Conservation (phyloP, 768 basidiomycete species). For the Rhodosporidiobolus sp. region DNA sequence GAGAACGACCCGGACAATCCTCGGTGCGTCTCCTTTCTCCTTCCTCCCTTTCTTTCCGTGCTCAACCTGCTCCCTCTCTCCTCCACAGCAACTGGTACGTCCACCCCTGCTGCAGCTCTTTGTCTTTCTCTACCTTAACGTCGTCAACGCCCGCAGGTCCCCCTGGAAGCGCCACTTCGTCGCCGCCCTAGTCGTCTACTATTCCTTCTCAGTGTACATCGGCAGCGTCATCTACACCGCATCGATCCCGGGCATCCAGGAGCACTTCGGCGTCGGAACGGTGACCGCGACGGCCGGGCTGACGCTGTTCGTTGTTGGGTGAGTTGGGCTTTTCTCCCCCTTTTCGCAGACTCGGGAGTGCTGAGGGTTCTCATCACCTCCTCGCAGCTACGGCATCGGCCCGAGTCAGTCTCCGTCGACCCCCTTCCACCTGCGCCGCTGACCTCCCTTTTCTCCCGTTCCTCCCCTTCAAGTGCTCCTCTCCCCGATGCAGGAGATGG, state of each 20-base stretch:
- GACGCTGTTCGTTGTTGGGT: conserved; percentile 49
- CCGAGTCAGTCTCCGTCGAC: conserved; percentile 39
- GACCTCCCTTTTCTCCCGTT: too few species aligned
- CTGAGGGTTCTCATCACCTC: not conserved
- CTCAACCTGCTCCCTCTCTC: not conserved
- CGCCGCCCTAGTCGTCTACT: not conserved
- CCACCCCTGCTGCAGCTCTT: not conserved
- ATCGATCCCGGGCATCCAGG: conserved; percentile 21
- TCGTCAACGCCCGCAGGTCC: conserved; percentile 3
- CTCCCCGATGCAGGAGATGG: conserved; percentile 47
- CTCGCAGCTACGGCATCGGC: conserved; percentile 46
- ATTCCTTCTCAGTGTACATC: conserved; percentile 37
- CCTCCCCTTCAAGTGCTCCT: conserved; percentile 29
- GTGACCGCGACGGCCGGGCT: conserved; percentile 46
- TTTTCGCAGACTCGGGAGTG: too few species aligned
- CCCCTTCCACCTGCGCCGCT: not conserved
- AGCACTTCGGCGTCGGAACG: conserved; percentile 21
- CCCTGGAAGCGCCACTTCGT: conserved; percentile 3
- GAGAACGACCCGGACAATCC: conserved; percentile 25
- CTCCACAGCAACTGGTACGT: too few species aligned
- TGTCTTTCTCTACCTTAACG: not conserved
- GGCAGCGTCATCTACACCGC: conserved; percentile 26
- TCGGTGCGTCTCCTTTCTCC: not conserved
- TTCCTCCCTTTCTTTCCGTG: not conserved
- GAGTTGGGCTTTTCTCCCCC: conserved; percentile 28